Percentiles rank a stretch among this genome's conserved stretches.
Evolutionary conservation across 2,329 filamentous ascomycete species (phyloP).

Genomic region (Ophiosphaerella korrae): DNA sequence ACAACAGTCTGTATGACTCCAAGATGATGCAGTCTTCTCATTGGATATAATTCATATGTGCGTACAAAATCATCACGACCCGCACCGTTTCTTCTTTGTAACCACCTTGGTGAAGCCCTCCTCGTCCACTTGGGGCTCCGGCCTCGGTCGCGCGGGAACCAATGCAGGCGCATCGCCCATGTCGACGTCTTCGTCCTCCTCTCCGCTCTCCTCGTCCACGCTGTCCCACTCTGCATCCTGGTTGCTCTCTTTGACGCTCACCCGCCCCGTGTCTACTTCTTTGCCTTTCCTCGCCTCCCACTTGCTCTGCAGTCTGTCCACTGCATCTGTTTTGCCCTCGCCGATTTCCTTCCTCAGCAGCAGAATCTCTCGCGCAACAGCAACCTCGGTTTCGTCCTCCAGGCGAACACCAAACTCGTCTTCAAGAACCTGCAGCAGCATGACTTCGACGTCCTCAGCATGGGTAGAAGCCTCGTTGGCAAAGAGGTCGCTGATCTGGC

Average conservation of each 20-base stretch:
- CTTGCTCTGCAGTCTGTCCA: constrained; percentile 66
- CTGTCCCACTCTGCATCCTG: constrained; percentile 50
- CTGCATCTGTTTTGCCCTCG: constrained; percentile 68
- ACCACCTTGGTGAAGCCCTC: constrained; percentile 52
- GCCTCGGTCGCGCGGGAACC: constrained; percentile 40
- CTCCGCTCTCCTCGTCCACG: constrained; percentile 59
- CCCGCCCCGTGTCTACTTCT: constrained; percentile 53
- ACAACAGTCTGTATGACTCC: too few species aligned
- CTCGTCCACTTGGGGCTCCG: constrained; percentile 48
- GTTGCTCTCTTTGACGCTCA: constrained; percentile 63
- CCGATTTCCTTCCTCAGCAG: constrained; percentile 67
- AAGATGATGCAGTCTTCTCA: background rate
- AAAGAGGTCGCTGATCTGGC: constrained; percentile 82
- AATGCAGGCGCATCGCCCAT: constrained; percentile 46
- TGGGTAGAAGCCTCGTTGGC: constrained; percentile 65
- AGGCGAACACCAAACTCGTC: constrained; percentile 95
- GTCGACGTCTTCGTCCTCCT: constrained; percentile 45
- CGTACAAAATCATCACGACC: background rate
- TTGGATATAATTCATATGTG: background rate
- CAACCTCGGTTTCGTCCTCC: constrained; percentile 82
- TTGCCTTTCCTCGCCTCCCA: constrained; percentile 67
- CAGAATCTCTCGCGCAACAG: constrained; percentile 75
- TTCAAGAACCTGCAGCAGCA: constrained; percentile 86
- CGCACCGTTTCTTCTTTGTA: constrained; percentile 46
- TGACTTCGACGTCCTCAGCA: constrained; percentile 77